Percentiles rank a stretch among this genome's conserved stretches.
These are phyloP conservation scores for Lactarius hatsudake DNA, from an alignment of 768 basidiomycete species.

Conservation along the genomic window DNA sequence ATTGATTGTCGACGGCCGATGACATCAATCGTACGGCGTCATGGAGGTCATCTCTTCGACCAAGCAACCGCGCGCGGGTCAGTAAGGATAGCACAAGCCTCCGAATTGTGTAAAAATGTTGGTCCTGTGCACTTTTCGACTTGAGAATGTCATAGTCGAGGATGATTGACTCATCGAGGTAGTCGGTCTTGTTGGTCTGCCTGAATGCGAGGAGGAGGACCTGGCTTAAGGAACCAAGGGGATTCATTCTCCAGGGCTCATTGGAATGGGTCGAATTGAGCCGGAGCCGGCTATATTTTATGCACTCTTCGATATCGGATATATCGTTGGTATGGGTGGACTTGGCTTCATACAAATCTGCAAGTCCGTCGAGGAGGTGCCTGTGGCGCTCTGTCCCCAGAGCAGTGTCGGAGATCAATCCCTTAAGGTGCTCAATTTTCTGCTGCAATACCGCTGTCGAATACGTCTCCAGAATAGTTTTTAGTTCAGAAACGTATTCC, in stretches of 20 bases:
- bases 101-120: neutral
- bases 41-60: neutral
- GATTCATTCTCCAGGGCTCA: neutral
- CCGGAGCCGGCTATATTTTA: neutral
- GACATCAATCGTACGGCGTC: slow-evolving; percentile 11
- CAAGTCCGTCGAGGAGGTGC: neutral
- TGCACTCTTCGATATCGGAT: neutral
- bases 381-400: neutral
- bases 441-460: neutral
- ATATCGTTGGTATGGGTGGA: slow-evolving; percentile 1
- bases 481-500: neutral
- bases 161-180: slow-evolving; percentile 14
- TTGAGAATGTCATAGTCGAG: neutral
- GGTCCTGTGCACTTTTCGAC: neutral
- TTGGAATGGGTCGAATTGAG: neutral
- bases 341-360: slow-evolving; percentile 7
- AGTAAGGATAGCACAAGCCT: neutral
- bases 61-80: neutral
- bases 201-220: slow-evolving; percentile 7
- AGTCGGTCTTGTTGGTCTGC: neutral
- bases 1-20: neutral
- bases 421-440: slow-evolving; percentile 9
- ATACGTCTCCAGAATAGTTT: neutral
- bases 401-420: neutral
- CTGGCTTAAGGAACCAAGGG: slow-evolving; percentile 4